These are phyloP conservation scores for Russula compacta DNA, from an alignment of 768 basidiomycete species.

Conservation along the genomic window DNA sequence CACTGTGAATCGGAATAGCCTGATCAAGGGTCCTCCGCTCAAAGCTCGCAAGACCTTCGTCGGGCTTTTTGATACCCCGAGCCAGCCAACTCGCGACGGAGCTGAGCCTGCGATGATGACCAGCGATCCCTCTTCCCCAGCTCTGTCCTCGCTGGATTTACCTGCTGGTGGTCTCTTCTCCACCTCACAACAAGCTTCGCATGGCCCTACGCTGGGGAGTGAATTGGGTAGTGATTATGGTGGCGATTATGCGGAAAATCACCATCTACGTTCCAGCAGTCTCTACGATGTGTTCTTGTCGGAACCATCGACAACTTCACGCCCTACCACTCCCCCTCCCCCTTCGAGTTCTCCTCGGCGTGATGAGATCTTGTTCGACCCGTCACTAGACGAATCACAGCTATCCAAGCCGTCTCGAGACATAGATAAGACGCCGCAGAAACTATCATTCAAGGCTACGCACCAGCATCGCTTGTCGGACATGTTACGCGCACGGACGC, in stretches of 20 bases:
- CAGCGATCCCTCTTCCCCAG: slow-evolving; percentile 5
- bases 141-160: slow-evolving; percentile 15
- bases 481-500: slow-evolving; percentile 50
- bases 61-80: slow-evolving; percentile 45
- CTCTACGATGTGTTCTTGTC: slow-evolving; percentile 37
- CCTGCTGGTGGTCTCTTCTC: slow-evolving; percentile 7
- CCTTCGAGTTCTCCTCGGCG: not conserved
- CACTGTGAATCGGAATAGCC: slow-evolving; percentile 20
- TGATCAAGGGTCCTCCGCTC: slow-evolving; percentile 6
- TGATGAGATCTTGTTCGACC: slow-evolving; percentile 2
- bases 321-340: slow-evolving; percentile 16
- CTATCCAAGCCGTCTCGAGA: slow-evolving; percentile 13
- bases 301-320: slow-evolving; percentile 22
- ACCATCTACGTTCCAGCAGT: slow-evolving; percentile 46
- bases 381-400: slow-evolving; percentile 19
- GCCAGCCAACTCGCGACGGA: slow-evolving; percentile 5
- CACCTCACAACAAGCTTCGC: not conserved
- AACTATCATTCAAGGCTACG: slow-evolving; percentile 17
- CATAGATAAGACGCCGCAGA: slow-evolving; percentile 18
- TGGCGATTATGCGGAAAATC: slow-evolving; percentile 34
- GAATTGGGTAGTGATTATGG: slow-evolving; percentile 51
- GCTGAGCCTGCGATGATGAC: slow-evolving; percentile 1
- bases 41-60: slow-evolving; percentile 47
- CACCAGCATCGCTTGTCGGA: slow-evolving; percentile 31
- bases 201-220: slow-evolving; percentile 39